Conservation (phyloP, 2,329 filamentous ascomycete genomes). For the Clathrospora elynae region DNA sequence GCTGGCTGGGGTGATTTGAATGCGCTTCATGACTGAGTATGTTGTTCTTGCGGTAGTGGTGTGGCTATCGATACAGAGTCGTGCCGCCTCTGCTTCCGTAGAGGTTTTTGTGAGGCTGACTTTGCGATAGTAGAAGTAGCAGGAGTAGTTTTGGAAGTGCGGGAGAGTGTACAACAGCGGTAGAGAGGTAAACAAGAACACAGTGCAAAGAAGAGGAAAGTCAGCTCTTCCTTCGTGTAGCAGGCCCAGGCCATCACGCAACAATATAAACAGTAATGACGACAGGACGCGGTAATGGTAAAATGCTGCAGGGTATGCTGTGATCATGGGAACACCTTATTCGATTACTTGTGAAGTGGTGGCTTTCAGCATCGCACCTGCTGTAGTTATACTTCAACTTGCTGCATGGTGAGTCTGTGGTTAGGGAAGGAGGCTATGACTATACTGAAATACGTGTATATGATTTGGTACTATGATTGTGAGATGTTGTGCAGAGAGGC, state of each 20-base stretch:
- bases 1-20: constrained; percentile 49
- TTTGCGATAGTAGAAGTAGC: constrained; percentile 3
- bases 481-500: constrained; percentile 14
- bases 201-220: constrained; percentile 36
- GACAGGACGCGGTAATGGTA: constrained; percentile 30
- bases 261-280: constrained; percentile 24
- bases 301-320: constrained; percentile 14
- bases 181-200: constrained; percentile 37
- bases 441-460: constrained; percentile 3
- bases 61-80: background rate
- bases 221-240: constrained; percentile 25
- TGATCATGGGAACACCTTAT: constrained; percentile 12
- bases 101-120: constrained; percentile 2
- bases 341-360: background rate
- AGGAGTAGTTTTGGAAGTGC: constrained; percentile 5
- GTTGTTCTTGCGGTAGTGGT: background rate
- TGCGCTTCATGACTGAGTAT: constrained; percentile 45
- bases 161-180: constrained; percentile 19
- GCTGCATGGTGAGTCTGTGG: background rate
- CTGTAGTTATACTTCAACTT: constrained; percentile 1
- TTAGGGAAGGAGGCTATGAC: constrained; percentile 7
- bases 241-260: constrained; percentile 27
- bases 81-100: constrained; percentile 2
- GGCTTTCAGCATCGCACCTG: background rate
- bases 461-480: background rate